phyloP scores from a whole-genome alignment of 2,329 filamentous ascomycete species.

The Pestalotiopsis sp. region DNA sequence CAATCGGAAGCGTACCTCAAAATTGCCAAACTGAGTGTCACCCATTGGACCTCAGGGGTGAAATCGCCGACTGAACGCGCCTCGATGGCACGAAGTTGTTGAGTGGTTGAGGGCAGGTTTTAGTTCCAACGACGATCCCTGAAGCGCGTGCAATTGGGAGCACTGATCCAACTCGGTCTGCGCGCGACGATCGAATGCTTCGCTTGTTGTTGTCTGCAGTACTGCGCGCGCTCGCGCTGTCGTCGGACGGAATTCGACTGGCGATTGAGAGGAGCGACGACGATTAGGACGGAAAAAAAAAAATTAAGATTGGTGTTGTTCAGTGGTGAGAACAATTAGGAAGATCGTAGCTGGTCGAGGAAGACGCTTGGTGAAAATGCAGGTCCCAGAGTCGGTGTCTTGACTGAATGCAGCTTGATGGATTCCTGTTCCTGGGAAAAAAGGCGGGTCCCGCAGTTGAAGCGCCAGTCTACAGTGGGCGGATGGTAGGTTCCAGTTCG shows the following conservation, averaged over 20 bases:
- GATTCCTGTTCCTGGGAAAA: constrained; percentile 11
- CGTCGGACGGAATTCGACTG: not conserved
- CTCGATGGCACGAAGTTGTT: not conserved
- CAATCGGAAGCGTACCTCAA: constrained; percentile 47
- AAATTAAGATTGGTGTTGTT: not conserved
- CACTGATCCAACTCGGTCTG: not conserved
- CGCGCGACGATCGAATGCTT: not conserved
- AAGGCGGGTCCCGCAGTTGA: not conserved
- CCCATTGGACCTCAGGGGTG: constrained; percentile 47
- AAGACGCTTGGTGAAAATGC: not conserved
- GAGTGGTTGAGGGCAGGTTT: constrained; percentile 1
- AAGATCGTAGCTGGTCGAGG: not conserved
- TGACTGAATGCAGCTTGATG: not conserved
- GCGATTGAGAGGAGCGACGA: not conserved
- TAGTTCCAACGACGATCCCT: constrained; percentile 5
- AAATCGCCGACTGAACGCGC: constrained; percentile 21
- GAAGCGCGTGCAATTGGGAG: not conserved
- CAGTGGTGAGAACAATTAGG: not conserved
- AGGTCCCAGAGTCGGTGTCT: constrained; percentile 3
- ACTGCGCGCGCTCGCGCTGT: not conserved
- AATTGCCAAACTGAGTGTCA: constrained; percentile 64
- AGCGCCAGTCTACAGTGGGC: not conserved
- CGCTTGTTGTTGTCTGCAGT: no score
- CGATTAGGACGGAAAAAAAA: not conserved
- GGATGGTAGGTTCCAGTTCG: not conserved